Base-by-base conservation (phyloP, 164 flowering plant genomes). In the Cinnamomum chago region DNA sequence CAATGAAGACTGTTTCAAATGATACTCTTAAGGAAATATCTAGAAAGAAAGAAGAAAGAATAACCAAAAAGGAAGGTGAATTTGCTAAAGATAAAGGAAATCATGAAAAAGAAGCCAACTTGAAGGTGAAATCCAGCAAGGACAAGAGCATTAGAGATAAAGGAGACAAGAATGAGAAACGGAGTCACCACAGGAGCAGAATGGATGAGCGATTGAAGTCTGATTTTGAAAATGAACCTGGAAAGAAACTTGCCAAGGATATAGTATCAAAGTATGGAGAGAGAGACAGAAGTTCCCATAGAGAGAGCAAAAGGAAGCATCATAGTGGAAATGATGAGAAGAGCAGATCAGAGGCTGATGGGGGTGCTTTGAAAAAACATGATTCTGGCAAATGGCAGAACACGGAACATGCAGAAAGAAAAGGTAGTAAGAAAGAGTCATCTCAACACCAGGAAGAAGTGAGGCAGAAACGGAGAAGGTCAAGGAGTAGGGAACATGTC, bases 401-500 rank as follows among this genome's bases (percentile, higher is more conserved):
- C 65, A 68, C 76, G 1, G 87, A 85, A 23, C 51, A 75, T 80
- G 65, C 71, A 28, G 90, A 81, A 33, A 86, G 83, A 80, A 89
- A 82, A 76, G 83, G 83, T 28, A 72, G 79, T 68, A 79, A 72
- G 75, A 86, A 80, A 33, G 85, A 83, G 66, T 76, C 81, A 17
- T 75, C 85, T 22, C 81, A 76, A 69, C 86, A 73, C 74, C 58
- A 80, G 67, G 91, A 89, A 72, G 90, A 84, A 72, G 68, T 77
- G 25, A 88, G 82, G 77, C 70, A 77, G 67, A 92, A 88, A 83
- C 84, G 90, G 70, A 88, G 88, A 81, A 81, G 92, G 73, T 90
- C 97, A 78, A 81, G 86, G 75, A 94, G 99, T 83, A 81, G 80
- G 75, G 97, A 93, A 66, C 86, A 65, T 79, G 83, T 51, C 20